These are phyloP conservation scores for Cyberlindnera xylosilytica DNA, from an alignment of 805 yeast species.

Conservation along the genomic window DNA sequence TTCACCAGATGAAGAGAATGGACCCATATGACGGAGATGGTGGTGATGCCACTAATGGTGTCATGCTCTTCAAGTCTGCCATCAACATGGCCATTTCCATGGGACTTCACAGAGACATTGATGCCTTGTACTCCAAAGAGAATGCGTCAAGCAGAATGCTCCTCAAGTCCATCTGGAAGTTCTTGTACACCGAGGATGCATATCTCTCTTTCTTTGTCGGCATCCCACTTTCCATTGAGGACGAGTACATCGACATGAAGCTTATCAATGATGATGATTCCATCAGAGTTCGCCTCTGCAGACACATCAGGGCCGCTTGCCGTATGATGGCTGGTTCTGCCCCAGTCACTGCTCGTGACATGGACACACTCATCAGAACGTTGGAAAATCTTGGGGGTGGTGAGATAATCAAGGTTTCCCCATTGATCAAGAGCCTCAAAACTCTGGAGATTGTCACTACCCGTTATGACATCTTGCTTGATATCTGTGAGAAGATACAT, in stretches of 20 bases:
- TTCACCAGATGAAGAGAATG: slow-evolving; percentile 14
- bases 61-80: slow-evolving; percentile 17
- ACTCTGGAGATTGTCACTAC: slow-evolving; percentile 4
- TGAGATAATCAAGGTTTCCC: slow-evolving; percentile 7
- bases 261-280: background rate
- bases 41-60: slow-evolving; percentile 22
- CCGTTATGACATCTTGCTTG: slow-evolving; percentile 1
- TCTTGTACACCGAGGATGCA: slow-evolving; percentile 19
- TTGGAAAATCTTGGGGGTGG: slow-evolving; percentile 20
- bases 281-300: slow-evolving; percentile 5
- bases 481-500: slow-evolving; percentile 10
- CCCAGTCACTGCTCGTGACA: slow-evolving; percentile 15
- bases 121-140: slow-evolving; percentile 14
- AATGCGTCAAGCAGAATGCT: slow-evolving; percentile 1
- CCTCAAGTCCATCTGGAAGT: slow-evolving; percentile 20
- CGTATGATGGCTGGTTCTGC: slow-evolving; percentile 5
- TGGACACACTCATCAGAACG: slow-evolving; percentile 10
- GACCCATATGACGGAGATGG: slow-evolving; percentile 24
- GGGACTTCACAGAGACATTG: slow-evolving; percentile 26
- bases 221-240: slow-evolving; percentile 22
- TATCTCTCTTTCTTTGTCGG: slow-evolving; percentile 20
- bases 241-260: slow-evolving; percentile 10
- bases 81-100: slow-evolving; percentile 24
- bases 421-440: slow-evolving; percentile 6
- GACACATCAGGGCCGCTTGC: slow-evolving; percentile 14